Conservation (phyloP, 2,329 filamentous ascomycete genomes). For the Teratosphaeria viscida region DNA sequence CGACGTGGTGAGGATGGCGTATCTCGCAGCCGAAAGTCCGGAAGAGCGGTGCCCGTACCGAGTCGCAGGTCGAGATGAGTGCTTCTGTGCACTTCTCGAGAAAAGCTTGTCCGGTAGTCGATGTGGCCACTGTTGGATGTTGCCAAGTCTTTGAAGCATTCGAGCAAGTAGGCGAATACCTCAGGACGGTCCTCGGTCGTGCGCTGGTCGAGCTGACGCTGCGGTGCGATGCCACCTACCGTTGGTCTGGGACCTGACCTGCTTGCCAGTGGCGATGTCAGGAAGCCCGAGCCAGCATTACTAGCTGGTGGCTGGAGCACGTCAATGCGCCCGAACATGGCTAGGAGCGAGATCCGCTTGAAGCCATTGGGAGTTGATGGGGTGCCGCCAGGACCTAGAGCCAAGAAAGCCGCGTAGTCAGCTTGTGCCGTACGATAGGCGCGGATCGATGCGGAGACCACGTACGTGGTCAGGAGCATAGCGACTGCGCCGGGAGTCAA, state of each 20-base stretch:
- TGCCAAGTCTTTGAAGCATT: background rate
- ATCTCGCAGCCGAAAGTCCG: background rate
- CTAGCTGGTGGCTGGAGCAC: background rate
- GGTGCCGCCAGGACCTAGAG: background rate
- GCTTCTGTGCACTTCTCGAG: background rate
- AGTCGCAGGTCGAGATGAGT: background rate
- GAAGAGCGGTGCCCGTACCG: background rate
- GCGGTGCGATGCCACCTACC: background rate
- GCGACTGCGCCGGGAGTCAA: background rate
- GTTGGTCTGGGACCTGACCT: background rate
- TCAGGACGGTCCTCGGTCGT: background rate
- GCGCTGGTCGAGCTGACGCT: background rate
- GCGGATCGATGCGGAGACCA: background rate
- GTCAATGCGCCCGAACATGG: background rate
- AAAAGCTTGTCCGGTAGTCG: background rate
- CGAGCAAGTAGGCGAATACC: background rate
- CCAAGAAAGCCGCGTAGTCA: background rate
- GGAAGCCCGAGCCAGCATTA: background rate
- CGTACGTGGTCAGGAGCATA: background rate
- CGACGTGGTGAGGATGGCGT: background rate
- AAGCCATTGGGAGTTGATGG: background rate
- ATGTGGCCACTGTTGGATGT: background rate
- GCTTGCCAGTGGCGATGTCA: background rate
- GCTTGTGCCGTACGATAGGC: background rate
- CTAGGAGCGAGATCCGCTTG: background rate